Percentiles rank a stretch among this genome's conserved stretches.
Evolutionary conservation across 2,329 filamentous ascomycete species (phyloP).

Genomic region (Emergomyces pasteurianus): DNA sequence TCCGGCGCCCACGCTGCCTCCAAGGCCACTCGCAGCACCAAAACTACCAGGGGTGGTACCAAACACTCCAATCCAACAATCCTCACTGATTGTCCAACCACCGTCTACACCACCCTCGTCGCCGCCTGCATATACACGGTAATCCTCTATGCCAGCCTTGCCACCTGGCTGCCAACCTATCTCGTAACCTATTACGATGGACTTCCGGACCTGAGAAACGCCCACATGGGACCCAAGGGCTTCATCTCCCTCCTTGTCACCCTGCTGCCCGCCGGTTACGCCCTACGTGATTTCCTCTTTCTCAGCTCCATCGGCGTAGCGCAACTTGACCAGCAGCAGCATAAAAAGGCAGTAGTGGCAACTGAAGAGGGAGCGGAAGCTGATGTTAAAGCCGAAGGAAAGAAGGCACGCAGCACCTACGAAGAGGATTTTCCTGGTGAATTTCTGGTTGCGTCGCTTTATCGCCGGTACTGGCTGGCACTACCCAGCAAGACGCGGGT

Average conservation of each 20-base stretch:
- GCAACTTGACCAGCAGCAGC: slow-evolving; percentile 11
- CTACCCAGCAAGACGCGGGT: slow-evolving; percentile 47
- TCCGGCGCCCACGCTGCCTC: slow-evolving; percentile 35
- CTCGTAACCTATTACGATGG: slow-evolving; percentile 66
- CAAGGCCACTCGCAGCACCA: slow-evolving; percentile 30
- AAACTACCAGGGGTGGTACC: neutral
- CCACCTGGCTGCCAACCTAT: slow-evolving; percentile 56
- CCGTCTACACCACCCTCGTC: slow-evolving; percentile 53
- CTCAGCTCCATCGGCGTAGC: slow-evolving; percentile 39
- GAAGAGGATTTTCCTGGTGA: slow-evolving; percentile 48
- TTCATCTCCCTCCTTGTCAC: slow-evolving; percentile 35
- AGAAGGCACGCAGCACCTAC: neutral
- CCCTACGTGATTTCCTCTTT: slow-evolving; percentile 67
- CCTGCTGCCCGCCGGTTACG: slow-evolving; percentile 57
- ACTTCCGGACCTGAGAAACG: slow-evolving; percentile 55
- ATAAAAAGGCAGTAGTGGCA: slow-evolving; percentile 10
- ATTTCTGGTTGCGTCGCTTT: slow-evolving; percentile 58
- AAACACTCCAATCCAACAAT: slow-evolving; percentile 54
- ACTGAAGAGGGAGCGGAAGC: slow-evolving; percentile 10
- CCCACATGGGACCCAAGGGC: slow-evolving; percentile 50
- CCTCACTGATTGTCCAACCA: slow-evolving; percentile 50
- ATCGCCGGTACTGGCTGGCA: slow-evolving; percentile 49
- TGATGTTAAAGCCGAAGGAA: neutral
- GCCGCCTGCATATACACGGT: slow-evolving; percentile 63
- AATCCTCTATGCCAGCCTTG: slow-evolving; percentile 56